A percentile compares a stretch with the other conserved stretches of the same genome.
Conservation (phyloP, 2,329 filamentous ascomycete species). For the Curvularia sp. region DNA sequence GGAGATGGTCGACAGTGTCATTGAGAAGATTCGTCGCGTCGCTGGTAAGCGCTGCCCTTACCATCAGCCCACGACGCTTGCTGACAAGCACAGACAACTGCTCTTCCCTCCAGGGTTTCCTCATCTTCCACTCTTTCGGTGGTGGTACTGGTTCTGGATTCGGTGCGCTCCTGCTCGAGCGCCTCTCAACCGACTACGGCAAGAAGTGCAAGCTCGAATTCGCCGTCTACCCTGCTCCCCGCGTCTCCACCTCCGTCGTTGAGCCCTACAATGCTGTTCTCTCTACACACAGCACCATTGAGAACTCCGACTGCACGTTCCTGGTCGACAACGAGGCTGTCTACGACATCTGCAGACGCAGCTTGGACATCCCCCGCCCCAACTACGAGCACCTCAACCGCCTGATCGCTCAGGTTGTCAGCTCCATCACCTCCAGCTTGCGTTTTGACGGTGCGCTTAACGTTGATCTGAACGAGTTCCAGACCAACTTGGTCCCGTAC, state of each 20-base stretch:
- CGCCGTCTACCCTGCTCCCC: constrained; percentile 73
- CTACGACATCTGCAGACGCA: constrained; percentile 77
- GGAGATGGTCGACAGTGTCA: constrained; percentile 75
- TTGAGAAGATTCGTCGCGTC: constrained; percentile 73
- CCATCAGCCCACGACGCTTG: not conserved
- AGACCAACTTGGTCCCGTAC: constrained; percentile 77
- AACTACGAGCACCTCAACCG: constrained; percentile 76
- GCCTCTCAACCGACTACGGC: constrained; percentile 74
- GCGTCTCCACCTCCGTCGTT: constrained; percentile 73
- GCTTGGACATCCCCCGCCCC: constrained; percentile 72
- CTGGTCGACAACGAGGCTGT: constrained; percentile 77
- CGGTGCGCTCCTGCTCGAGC: constrained; percentile 74
- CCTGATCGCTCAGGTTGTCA: constrained; percentile 75
- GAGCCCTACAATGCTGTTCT: constrained; percentile 78
- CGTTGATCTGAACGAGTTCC: constrained; percentile 78
- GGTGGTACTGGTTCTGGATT: constrained; percentile 77
- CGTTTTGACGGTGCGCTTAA: constrained; percentile 76
- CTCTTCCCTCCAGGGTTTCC: constrained; percentile 74
- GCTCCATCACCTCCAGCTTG: constrained; percentile 75
- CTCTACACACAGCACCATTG: constrained; percentile 76
- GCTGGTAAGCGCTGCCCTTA: constrained; percentile 59
- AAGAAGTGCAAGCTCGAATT: constrained; percentile 82
- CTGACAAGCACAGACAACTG: constrained; percentile 66
- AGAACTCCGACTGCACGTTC: constrained; percentile 82
- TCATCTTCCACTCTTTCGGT: constrained; percentile 78